Evolutionary conservation across 1,284 basidiomycete species (phyloP), one percentile per base, ranked within the genome.

Genomic region (Apiotrichum sp.): DNA sequence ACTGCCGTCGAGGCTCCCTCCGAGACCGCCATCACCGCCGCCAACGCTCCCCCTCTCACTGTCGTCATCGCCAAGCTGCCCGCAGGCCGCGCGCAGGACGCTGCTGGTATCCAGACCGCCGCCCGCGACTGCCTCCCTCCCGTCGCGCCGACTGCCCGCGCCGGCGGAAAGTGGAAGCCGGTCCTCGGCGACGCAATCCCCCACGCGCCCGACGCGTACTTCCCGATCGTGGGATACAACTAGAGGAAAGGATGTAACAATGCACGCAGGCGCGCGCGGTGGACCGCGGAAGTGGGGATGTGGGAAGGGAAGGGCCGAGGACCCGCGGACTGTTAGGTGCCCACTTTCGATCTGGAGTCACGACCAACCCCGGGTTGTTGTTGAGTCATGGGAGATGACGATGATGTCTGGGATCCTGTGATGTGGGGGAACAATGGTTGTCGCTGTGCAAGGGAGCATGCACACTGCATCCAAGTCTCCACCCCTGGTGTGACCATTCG

Each of bases 201-300:
- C 22, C 87, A 88, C 67, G 84, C 85, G 58, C 83, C 84, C 39
- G 69, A 84, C 66, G 79, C 86, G 10, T 92, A 92, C 75, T 93
- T 88, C 79, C 89, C 89, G 6, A 91, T 93, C 88, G 71, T 80
- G 47, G 74, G 89, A 58, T 87, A 87, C 78, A 87, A 84, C 72
- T 92, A 85, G 64, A 63, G 13, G n/a, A 13, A 43, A 34, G 9
- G 33, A 35, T 32, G 47, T 47, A 49, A 54, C 46, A 54, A 54
- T 40, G 32, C n/a, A 22, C 33, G 33, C 33, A 36, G 33, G 45
- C 29, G 29, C 29, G 29, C 29, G 29, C 29, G 29, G 29, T 29
- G 29, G 29, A 29, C 29, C 29, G 29, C 29, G 29, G 29, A 29
- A 29, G 29, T 3, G 29, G 29, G 29, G 29, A 29, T 29, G 29